These are phyloP conservation scores for Ascocoryne sarcoides DNA, from an alignment of 2,329 filamentous ascomycete species.

Conservation along the genomic window DNA sequence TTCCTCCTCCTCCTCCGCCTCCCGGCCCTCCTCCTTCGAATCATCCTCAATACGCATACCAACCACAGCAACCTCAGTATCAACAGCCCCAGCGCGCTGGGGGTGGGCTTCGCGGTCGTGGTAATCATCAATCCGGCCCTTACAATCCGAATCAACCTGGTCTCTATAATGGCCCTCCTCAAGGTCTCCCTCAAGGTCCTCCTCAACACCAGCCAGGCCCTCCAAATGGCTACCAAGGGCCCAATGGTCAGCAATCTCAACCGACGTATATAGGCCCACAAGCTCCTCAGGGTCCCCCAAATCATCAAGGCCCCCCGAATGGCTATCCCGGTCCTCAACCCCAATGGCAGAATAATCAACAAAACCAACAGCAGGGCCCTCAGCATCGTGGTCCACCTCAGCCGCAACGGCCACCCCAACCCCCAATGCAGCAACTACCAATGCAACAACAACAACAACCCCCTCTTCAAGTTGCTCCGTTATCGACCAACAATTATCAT, in stretches of 20 bases:
- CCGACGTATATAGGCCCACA: constrained; percentile 29
- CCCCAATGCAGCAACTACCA: constrained; percentile 24
- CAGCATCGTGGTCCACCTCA: constrained; percentile 19
- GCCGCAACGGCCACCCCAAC: constrained; percentile 14
- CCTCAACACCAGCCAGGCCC: constrained; percentile 20
- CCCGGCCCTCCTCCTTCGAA: constrained; percentile 24
- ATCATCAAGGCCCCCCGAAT: constrained; percentile 12
- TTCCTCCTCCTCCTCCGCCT: constrained; percentile 29
- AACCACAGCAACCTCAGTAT: constrained; percentile 15
- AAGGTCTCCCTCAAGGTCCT: constrained; percentile 12
- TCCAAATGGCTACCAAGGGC: constrained; percentile 21
- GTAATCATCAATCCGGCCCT: constrained; percentile 23
- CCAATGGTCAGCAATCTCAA: constrained; percentile 22
- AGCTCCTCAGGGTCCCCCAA: constrained; percentile 22
- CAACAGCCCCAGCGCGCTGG: constrained; percentile 25
- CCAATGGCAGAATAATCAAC: constrained; percentile 24
- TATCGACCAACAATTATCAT: constrained; percentile 47
- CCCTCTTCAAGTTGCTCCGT: constrained; percentile 31
- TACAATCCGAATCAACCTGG: constrained; percentile 21
- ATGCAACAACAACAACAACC: constrained; percentile 18
- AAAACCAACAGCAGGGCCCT: constrained; percentile 19
- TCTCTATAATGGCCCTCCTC: constrained; percentile 17
- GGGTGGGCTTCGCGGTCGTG: constrained; percentile 24
- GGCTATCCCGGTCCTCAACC: constrained; percentile 15
- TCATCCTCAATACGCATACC: constrained; percentile 22